Conservation (phyloP, 1,139 yeast genomes). For the Hansenula sp. region DNA sequence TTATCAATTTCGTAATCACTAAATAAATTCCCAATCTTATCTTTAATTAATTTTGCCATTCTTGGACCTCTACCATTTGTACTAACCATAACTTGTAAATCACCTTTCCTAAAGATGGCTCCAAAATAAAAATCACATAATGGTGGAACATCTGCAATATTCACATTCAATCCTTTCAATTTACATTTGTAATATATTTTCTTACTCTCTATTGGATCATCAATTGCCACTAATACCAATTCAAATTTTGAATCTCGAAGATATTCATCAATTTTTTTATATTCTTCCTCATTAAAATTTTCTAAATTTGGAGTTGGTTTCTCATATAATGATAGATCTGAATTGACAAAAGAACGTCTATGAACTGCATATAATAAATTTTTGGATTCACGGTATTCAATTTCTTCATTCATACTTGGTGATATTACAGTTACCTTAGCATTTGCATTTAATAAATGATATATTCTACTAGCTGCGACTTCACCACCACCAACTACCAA, state of each 20-base stretch:
- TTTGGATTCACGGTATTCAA: constrained; percentile 29
- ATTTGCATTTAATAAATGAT: constrained; percentile 63
- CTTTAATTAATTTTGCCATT: constrained; percentile 63
- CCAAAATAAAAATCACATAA: constrained; percentile 87
- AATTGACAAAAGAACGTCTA: constrained; percentile 37
- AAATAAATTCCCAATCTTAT: constrained; percentile 32
- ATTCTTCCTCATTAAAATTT: constrained; percentile 26
- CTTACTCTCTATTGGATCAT: constrained; percentile 56
- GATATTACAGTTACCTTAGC: constrained; percentile 70
- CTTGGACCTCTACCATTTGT: constrained; percentile 85
- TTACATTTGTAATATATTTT: constrained; percentile 61
- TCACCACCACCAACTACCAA: constrained; percentile 81
- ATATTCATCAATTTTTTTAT: constrained; percentile 31
- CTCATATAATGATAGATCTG: constrained; percentile 51
- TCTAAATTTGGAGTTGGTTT: constrained; percentile 19
- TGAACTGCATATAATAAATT: constrained; percentile 42
- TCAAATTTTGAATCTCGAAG: constrained; percentile 45
- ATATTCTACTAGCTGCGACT: constrained; percentile 70
- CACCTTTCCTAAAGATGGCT: constrained; percentile 72
- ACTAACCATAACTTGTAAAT: constrained; percentile 76
- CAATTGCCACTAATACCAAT: constrained; percentile 71
- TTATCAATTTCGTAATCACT: constrained; percentile 38
- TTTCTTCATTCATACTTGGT: constrained; percentile 47
- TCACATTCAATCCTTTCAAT: constrained; percentile 55
- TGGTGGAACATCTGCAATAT: constrained; percentile 82